Evolutionary conservation across 352 stramenopile genomes (phyloP), one percentile per base, ranked within the genome.

Genomic region (Globisporangium sylvaticum): DNA sequence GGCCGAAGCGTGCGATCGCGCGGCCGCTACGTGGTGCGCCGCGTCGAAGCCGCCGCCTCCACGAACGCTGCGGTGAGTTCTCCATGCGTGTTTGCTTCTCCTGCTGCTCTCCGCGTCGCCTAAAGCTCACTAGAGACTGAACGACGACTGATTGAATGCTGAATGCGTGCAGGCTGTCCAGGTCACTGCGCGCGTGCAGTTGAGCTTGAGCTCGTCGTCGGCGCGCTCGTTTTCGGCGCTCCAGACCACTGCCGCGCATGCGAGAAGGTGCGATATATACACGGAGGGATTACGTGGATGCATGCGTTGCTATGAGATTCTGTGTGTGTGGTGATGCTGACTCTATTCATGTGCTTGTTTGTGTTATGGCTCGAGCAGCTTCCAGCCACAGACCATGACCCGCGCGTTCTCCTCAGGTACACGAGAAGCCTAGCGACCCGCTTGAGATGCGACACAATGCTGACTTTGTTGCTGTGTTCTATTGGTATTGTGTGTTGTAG

Each of bases 351-450:
- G 15, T 31, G 37, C 1, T 6, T 32, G n/a, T 20, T 54, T 27
- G 15, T 34, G 1, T 55, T 18, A 4, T 44, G 12, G 14, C 64
- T 42, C 15, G 24, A 60, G 32, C 39, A 84, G 71, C 50, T 72
- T 75, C 62, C 46, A 62, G 61, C 67, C 69, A 25, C 75, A 75
- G 63, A 71, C 57, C 24, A 62, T 68, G 46, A 65, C 55, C 39
- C 79, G 81, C 63, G 61, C 76, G 37, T 87, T 90, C 69, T 87
- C 79, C 24, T 78, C 77, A 5, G 72, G 79, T 89, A 68, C n/a
- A 68, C 46, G n/a, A 15, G 4, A 58, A 22, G 6, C 22, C 24
- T 32, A 18, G 22, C 24, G 50, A 20, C 15, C 1, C 2, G 34
- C 24, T 12, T 32, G 14, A 50, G 42, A 50, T 50, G 18, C 42